A percentile compares a stretch with the other conserved stretches of the same genome.
Evolutionary conservation across 2,329 filamentous ascomycete genomes (phyloP).

Genomic region (Hortaea werneckii): DNA sequence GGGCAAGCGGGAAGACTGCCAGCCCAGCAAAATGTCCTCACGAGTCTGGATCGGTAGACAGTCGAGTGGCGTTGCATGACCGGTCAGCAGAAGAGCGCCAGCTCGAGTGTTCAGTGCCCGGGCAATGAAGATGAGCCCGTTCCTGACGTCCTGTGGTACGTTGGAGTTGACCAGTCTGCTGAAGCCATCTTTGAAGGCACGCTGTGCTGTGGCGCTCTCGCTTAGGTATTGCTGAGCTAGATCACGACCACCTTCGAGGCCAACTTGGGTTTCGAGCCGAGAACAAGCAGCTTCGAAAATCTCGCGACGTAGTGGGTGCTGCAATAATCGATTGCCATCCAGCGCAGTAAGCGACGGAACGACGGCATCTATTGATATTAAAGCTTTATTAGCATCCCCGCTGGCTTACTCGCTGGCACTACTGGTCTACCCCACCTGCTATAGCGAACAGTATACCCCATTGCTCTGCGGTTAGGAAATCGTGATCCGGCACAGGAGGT

Average conservation of each 20-base stretch:
- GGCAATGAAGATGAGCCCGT: constrained; percentile 42
- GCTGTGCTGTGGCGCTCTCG: constrained; percentile 33
- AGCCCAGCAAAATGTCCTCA: constrained; percentile 52
- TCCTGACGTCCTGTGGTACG: constrained; percentile 39
- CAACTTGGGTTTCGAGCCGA: constrained; percentile 36
- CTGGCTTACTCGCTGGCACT: too few species aligned
- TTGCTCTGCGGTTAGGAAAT: constrained; percentile 40
- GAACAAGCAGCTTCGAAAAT: constrained; percentile 41
- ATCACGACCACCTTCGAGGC: constrained; percentile 31
- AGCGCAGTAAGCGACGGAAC: constrained; percentile 45
- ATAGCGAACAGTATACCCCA: constrained; percentile 50
- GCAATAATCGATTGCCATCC: constrained; percentile 15
- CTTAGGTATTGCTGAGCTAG: constrained; percentile 19
- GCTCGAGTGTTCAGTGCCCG: constrained; percentile 47
- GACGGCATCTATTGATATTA: constrained; percentile 43
- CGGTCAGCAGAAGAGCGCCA: constrained; percentile 57
- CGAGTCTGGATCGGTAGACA: constrained; percentile 51
- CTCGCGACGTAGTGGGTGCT: constrained; percentile 15
- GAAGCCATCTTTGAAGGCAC: constrained; percentile 43
- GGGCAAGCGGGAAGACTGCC: constrained; percentile 49
- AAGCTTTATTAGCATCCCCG: too few species aligned
- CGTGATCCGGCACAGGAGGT: constrained; percentile 1
- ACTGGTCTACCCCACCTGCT: constrained; percentile 18
- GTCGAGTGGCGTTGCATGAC: constrained; percentile 51
- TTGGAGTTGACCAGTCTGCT: constrained; percentile 39